phyloP scores from a whole-genome alignment of 2,329 filamentous ascomycete genomes.

The Epichloe elymi region DNA sequence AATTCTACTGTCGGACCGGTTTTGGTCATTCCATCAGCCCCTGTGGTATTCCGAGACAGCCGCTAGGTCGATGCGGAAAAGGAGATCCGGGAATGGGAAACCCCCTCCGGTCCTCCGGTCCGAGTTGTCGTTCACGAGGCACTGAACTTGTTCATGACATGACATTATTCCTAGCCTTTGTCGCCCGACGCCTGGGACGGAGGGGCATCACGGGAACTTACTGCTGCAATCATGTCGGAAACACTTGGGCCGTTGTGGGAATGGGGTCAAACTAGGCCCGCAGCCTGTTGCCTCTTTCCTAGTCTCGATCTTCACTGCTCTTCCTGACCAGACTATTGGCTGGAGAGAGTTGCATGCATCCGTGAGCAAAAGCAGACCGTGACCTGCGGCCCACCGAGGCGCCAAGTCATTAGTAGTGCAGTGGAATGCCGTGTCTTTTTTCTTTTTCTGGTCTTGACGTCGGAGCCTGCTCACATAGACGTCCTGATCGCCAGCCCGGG shows the following conservation, averaged over 20 bases:
- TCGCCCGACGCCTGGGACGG: background rate
- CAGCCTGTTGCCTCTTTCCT: background rate
- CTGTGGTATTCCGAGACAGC: background rate
- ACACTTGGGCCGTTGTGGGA: background rate
- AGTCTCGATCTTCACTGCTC: background rate
- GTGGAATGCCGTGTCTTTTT: background rate
- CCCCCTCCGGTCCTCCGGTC: too few relatives aligned
- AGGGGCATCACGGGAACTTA: background rate
- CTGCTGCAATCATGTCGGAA: background rate
- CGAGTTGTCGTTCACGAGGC: too few relatives aligned
- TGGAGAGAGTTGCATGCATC: constrained; percentile 9
- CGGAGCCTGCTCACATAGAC: background rate
- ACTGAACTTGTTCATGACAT: too few relatives aligned
- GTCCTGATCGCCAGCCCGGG: background rate
- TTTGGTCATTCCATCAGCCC: background rate
- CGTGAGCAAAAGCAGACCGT: constrained; percentile 9
- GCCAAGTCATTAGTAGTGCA: constrained; percentile 6
- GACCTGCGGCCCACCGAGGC: constrained; percentile 3
- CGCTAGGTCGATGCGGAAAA: background rate
- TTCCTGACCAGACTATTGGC: constrained; percentile 8
- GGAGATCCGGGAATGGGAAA: background rate
- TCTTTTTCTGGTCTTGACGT: background rate
- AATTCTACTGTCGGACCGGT: background rate
- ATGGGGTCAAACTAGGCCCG: background rate
- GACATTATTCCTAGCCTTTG: background rate